A percentile compares a stretch with the other conserved stretches of the same genome.
Evolutionary conservation across 1,284 basidiomycete genomes (phyloP).

Genomic region (Leccinum insolens): DNA sequence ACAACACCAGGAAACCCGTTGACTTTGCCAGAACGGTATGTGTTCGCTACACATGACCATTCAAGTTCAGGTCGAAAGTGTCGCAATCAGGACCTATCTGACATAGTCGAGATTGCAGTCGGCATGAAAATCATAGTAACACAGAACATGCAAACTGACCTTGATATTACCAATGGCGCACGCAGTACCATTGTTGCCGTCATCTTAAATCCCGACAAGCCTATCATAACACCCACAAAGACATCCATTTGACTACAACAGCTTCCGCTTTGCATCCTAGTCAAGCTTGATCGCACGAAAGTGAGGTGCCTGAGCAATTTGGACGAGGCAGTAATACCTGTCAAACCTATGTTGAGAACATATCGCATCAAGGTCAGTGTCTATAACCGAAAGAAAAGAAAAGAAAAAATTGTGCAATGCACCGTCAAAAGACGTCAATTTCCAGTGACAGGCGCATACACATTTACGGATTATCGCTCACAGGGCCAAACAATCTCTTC

Average conservation of each 20-base stretch:
- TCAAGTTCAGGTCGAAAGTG: background rate
- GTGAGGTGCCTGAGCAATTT: background rate
- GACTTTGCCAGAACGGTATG: background rate
- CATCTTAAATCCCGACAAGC: no score
- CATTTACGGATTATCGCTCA: no score
- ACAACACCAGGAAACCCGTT: background rate
- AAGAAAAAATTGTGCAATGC: background rate
- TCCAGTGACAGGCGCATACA: background rate
- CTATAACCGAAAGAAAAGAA: background rate
- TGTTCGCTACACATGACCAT: background rate
- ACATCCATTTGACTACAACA: conserved; percentile 9
- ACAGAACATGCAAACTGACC: no score
- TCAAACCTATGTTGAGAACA: background rate
- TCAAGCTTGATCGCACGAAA: background rate
- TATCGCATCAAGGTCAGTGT: background rate
- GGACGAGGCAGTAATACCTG: background rate
- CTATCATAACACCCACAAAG: no score
- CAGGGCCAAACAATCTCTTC: background rate
- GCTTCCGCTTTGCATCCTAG: background rate
- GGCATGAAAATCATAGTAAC: no score
- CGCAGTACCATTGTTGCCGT: no score
- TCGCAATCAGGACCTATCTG: background rate
- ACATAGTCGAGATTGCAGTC: no score
- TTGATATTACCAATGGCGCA: no score
- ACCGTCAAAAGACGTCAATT: background rate